A percentile compares a stretch with the other conserved stretches of the same genome.
These are phyloP conservation scores for Penicillium fuscoglaucum DNA, from an alignment of 2,329 filamentous ascomycete species.

Conservation along the genomic window DNA sequence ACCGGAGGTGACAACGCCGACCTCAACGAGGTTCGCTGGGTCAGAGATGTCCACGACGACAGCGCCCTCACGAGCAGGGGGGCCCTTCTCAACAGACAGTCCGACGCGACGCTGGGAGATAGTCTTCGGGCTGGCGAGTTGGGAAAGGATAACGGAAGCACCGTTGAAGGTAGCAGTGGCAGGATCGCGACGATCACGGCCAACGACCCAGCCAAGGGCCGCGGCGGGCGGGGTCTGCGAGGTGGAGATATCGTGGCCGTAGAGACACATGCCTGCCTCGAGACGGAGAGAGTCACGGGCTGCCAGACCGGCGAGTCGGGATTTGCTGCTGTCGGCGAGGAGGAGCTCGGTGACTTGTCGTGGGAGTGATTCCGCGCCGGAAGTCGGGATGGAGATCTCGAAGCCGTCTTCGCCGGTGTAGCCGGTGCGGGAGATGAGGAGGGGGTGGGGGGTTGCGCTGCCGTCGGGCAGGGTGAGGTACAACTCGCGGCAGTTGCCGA, in stretches of 20 bases:
- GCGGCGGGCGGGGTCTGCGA: conserved; percentile 68
- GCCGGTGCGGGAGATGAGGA: conserved; percentile 82
- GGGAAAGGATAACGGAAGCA: conserved; percentile 71
- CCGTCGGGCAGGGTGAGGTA: conserved; percentile 61
- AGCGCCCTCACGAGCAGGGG: conserved; percentile 86
- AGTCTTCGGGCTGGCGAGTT: conserved; percentile 63
- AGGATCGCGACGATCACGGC: conserved; percentile 67
- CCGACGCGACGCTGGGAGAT: conserved; percentile 76
- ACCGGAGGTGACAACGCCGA: conserved; percentile 84
- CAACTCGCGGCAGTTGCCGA: conserved; percentile 71
- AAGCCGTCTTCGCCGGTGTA: conserved; percentile 99
- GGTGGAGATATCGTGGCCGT: conserved; percentile 95
- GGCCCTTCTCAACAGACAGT: conserved; percentile 72
- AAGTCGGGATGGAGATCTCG: conserved; percentile 80
- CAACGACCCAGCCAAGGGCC: conserved; percentile 76
- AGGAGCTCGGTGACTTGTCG: conserved; percentile 65
- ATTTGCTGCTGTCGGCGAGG: conserved; percentile 62
- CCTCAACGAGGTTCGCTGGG: conserved; percentile 52
- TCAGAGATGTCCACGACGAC: conserved; percentile 64
- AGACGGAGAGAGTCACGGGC: conserved; percentile 89
- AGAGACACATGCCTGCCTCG: conserved; percentile 98
- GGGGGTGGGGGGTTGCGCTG: conserved; percentile 50
- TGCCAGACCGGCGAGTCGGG: conserved; percentile 83
- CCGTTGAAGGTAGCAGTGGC: conserved; percentile 76
- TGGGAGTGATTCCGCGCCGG: conserved; percentile 54